Conservation (phyloP, 371 early-diverging fungal species). For the Mortierella sp. region DNA sequence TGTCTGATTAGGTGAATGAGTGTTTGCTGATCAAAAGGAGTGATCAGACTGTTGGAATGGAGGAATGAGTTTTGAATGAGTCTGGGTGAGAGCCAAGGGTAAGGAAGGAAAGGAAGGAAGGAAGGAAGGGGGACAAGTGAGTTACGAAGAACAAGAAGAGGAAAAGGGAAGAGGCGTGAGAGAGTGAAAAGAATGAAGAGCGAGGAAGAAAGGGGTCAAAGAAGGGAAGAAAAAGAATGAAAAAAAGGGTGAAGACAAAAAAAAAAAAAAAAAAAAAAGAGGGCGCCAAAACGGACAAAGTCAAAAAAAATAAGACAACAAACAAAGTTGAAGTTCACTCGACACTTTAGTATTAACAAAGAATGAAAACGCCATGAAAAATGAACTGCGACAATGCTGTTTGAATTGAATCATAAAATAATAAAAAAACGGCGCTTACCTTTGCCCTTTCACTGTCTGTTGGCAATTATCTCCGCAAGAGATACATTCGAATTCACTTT, state of each 20-base stretch:
- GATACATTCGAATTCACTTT: no score
- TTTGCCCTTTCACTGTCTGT: no score
- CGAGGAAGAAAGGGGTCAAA: neutral
- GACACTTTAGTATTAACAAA: no score
- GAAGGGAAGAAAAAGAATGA: neutral
- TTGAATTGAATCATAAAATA: no score
- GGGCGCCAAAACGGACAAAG: neutral
- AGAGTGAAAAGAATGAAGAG: neutral
- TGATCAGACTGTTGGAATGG: neutral
- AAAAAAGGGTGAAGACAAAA: neutral
- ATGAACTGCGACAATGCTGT: no score
- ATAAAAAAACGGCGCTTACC: conserved; percentile 7
- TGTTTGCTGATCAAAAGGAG: neutral
- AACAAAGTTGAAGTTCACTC: no score
- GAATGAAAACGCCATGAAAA: no score
- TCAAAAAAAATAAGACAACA: neutral
- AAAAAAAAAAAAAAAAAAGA: neutral
- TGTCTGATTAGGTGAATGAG: neutral
- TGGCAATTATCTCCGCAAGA: neutral
- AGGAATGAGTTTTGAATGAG: neutral
- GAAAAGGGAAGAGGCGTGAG: neutral
- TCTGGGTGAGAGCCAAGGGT: neutral
- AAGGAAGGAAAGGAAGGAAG: neutral
- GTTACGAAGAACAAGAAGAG: neutral
- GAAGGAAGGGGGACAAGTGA: neutral